Evolutionary conservation across 1,284 basidiomycete species (phyloP).

Genomic region (Marasmius sp.): DNA sequence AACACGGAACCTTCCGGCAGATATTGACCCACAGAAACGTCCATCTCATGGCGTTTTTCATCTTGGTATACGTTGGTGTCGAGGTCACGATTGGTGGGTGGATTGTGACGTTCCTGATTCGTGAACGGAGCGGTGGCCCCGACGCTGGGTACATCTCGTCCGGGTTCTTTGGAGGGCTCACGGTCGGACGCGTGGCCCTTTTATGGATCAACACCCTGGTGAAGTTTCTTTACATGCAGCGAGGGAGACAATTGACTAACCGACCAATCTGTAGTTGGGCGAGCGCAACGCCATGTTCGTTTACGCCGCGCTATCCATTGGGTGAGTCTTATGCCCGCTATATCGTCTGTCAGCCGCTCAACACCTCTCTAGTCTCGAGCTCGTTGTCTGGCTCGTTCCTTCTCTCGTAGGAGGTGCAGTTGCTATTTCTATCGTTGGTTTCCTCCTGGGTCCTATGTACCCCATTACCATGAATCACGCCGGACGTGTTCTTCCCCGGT

Average conservation of each 20-base stretch:
- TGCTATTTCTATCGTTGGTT: conserved; percentile 30
- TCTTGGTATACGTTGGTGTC: conserved; percentile 44
- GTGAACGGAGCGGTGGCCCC: conserved; percentile 25
- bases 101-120: conserved; percentile 41
- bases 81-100: conserved; percentile 49
- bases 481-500: conserved; percentile 21
- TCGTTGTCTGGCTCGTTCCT: conserved; percentile 51
- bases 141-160: conserved; percentile 31
- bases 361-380: conserved; percentile 35
- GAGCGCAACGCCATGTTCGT: conserved; percentile 22
- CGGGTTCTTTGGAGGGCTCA: conserved; percentile 33
- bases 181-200: conserved; percentile 25
- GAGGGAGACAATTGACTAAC: not conserved
- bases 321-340: conserved; percentile 13
- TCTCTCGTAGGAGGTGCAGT: conserved; percentile 47
- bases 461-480: conserved; percentile 27
- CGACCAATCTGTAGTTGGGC: conserved; percentile 14
- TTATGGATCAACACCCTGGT: conserved; percentile 26
- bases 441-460: conserved; percentile 31
- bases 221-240: not conserved
- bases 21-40: conserved; percentile 39
- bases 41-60: conserved; percentile 42
- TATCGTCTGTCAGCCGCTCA: not conserved
- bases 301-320: conserved; percentile 22
- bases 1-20: conserved; percentile 35